Percentiles rank a stretch among this genome's conserved stretches.
phyloP scores from a whole-genome alignment of 2,329 filamentous ascomycete species.

The Alternaria sp. region DNA sequence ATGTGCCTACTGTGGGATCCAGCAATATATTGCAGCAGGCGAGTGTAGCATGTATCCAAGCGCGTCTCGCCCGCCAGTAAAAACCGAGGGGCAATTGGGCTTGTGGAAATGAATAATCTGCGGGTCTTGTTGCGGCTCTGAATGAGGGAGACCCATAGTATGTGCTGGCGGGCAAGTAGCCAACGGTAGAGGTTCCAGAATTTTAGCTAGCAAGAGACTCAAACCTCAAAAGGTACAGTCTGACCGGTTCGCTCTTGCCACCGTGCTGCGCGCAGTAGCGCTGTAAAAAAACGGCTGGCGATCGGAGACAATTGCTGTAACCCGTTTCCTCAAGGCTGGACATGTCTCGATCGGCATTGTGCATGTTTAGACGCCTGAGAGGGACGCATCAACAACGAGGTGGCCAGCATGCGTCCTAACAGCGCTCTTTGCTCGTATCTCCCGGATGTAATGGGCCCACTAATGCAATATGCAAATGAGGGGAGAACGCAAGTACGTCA shows the following conservation, averaged over 20 bases:
- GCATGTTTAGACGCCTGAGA: slow-evolving; percentile 40
- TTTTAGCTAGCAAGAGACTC: slow-evolving; percentile 48
- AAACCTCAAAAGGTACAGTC: slow-evolving; percentile 50
- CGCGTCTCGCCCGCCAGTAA: slow-evolving; percentile 60
- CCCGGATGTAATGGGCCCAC: slow-evolving; percentile 37
- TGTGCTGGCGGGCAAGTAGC: slow-evolving; percentile 80
- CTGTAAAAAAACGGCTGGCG: slow-evolving; percentile 44
- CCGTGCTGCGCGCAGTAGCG: slow-evolving; percentile 49
- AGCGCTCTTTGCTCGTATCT: slow-evolving; percentile 33
- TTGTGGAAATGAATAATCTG: slow-evolving; percentile 50
- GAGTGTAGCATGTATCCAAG: slow-evolving; percentile 53
- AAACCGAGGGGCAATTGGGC: slow-evolving; percentile 58
- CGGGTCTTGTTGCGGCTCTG: slow-evolving; percentile 56
- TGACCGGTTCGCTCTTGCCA: slow-evolving; percentile 52
- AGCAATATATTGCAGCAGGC: slow-evolving; percentile 54
- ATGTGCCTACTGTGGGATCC: slow-evolving; percentile 51
- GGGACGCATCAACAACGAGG: slow-evolving; percentile 45
- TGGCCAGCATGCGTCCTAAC: slow-evolving; percentile 39
- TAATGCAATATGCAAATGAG: slow-evolving; percentile 47
- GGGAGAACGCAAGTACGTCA: slow-evolving; percentile 43
- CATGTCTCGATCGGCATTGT: slow-evolving; percentile 46
- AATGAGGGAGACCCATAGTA: slow-evolving; percentile 63
- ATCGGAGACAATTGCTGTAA: slow-evolving; percentile 43
- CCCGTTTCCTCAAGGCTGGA: slow-evolving; percentile 46
- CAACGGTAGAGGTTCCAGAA: slow-evolving; percentile 49